Evolutionary conservation across 129 eudicot genomes (phyloP), one percentile per base, ranked within the genome.

Genomic region (Tagetes erecta): DNA sequence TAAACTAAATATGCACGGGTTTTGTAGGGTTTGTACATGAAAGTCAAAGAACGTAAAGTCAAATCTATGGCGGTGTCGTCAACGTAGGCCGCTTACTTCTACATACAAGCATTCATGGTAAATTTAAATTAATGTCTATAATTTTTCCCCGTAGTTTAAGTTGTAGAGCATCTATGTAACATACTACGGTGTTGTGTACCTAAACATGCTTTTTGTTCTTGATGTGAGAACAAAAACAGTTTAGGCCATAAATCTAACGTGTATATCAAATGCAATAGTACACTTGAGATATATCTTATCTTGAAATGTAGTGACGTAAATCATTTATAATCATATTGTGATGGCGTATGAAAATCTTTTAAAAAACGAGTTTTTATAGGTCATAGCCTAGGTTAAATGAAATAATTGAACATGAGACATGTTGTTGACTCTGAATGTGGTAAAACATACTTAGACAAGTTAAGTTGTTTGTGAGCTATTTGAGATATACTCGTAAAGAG

Each of bases 21-120:
- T 33, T 78, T 85, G 83, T 88, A 94, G 98, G 98, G 97, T 1
- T 81, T 94, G 82, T 90, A 86, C 89, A 88, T 94, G 97, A 90
- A 82, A 83, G 79, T 94, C 66, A 84, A 69, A 74, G 86, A 81
- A 67, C 82, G 98, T 36, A 55, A 81, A 79, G 68, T 81, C 20
- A 78, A 80, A 13, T 71, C 80, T 42, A 72, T 57, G 10, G 34
- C 79, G 64, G 38, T 77, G 10, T 70, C 83, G 74, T 70, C 68
- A 27, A n/a, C 80, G 46, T 89, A 80, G 82, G 65, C 33, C 42
- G 20, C 3, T 67, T 56, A 6, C 52, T 36, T 46, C 62, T 71
- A 76, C 64, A 38, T 58, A 68, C 44, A 64, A 45, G 31, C 36
- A 57, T 75, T 65, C 42, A 4, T 7, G 4, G 73, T 42, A 64